Conservation (phyloP, 495 filamentous ascomycete genomes). For the Hypoxylon fragiforme region DNA sequence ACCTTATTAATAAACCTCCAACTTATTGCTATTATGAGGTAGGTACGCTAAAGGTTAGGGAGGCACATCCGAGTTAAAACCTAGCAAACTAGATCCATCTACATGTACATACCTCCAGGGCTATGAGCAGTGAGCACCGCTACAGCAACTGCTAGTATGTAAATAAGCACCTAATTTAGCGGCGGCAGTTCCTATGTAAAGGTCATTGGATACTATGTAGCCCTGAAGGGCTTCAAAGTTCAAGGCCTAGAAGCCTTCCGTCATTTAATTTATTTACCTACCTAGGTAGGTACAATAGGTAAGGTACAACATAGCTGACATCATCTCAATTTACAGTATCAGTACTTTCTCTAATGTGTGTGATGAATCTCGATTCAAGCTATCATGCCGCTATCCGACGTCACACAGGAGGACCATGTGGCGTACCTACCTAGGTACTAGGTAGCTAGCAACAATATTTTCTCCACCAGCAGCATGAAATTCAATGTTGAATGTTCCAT, state of each 20-base stretch:
- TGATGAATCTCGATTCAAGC: slow-evolving; percentile 9
- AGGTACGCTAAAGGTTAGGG: no score
- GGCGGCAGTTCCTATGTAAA: not conserved
- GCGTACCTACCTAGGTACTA: no score
- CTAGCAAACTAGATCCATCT: no score
- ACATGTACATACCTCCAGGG: no score
- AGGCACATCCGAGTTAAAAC: no score
- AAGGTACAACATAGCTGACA: slow-evolving; percentile 26
- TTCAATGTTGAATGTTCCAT: not conserved
- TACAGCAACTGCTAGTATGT: no score
- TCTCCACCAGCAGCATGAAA: not conserved
- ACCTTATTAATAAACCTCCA: no score
- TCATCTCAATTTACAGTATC: slow-evolving; percentile 25
- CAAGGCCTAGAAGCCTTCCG: not conserved
- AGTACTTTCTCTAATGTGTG: slow-evolving; percentile 5
- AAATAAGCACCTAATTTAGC: not conserved
- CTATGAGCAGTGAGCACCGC: no score
- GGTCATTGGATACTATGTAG: no score
- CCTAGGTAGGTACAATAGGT: not conserved
- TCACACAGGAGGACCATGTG: slow-evolving; percentile 1
- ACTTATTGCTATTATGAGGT: no score
- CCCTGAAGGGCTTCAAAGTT: no score
- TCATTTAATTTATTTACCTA: not conserved
- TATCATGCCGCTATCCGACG: slow-evolving; percentile 17
- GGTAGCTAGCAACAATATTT: not conserved